A percentile compares a stretch with the other conserved stretches of the same genome.
These are phyloP conservation scores for Gomphus sp. DNA, from an alignment of 1,284 basidiomycete genomes.

Conservation along the genomic window DNA sequence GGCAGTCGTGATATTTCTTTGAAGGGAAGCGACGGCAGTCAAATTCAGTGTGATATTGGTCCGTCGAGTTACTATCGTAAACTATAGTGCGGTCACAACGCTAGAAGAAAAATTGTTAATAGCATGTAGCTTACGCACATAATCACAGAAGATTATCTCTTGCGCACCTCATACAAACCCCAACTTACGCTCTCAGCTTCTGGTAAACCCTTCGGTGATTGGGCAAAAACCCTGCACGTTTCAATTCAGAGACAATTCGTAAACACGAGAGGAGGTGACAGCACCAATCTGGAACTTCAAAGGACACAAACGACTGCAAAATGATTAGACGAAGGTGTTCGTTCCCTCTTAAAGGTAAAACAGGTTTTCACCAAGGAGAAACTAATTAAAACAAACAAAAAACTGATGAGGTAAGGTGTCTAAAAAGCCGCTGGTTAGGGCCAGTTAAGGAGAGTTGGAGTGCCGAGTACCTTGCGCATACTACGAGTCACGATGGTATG, in stretches of 20 bases:
- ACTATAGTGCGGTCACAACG: conserved; percentile 48
- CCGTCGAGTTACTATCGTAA: conserved; percentile 12
- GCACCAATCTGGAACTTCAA: conserved; percentile 48
- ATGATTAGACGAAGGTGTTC: not conserved
- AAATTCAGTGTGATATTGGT: conserved; percentile 39
- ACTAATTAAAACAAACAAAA: conserved; percentile 39
- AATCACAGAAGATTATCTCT: not conserved
- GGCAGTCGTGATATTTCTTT: conserved; percentile 50
- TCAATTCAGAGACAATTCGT: conserved; percentile 10
- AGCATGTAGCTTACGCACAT: not conserved
- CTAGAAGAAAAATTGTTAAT: conserved; percentile 18
- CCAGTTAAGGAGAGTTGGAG: not conserved
- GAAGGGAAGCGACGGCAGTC: conserved; percentile 58
- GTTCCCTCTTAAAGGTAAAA: not conserved
- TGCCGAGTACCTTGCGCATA: conserved; percentile 4
- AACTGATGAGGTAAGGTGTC: conserved; percentile 52
- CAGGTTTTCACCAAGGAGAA: conserved; percentile 36
- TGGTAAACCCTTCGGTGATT: conserved; percentile 36
- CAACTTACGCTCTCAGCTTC: conserved; percentile 23
- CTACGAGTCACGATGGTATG: not conserved
- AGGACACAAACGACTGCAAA: conserved; percentile 23
- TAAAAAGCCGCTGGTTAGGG: conserved; percentile 16
- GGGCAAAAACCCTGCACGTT: conserved; percentile 48
- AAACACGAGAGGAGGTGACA: not conserved
- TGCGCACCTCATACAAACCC: conserved; percentile 45